A percentile compares a stretch with the other conserved stretches of the same genome.
phyloP scores from a whole-genome alignment of 495 filamentous ascomycete species.

The Durotheca rogersii region DNA sequence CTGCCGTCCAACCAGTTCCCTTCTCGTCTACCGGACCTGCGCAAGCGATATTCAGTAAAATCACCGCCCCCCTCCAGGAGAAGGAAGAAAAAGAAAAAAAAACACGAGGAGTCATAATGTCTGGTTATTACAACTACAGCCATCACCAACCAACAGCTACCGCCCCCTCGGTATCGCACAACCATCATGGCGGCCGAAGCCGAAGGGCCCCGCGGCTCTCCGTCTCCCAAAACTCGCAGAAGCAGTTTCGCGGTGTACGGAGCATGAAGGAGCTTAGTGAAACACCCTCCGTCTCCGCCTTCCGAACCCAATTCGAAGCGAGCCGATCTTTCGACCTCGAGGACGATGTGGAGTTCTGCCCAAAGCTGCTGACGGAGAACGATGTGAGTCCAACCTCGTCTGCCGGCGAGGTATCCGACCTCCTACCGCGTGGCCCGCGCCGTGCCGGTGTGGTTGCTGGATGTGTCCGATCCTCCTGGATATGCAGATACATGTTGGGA shows the following conservation, averaged over 20 bases:
- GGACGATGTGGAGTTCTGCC: constrained; percentile 96
- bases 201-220: constrained; percentile 82
- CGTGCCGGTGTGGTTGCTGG: too few relatives aligned
- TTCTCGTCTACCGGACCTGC: too few relatives aligned
- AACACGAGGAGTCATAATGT: constrained; percentile 57
- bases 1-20: constrained; percentile 29
- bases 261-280: constrained; percentile 90
- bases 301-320: constrained; percentile 84
- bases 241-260: constrained; percentile 78
- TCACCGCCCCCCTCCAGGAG: too few relatives aligned
- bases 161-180: constrained; percentile 58
- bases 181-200: constrained; percentile 81
- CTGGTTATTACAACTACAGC: constrained; percentile 73
- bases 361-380: constrained; percentile 86
- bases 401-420: too few relatives aligned
- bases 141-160: constrained; percentile 63
- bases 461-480: too few relatives aligned
- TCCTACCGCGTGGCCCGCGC: too few relatives aligned
- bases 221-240: constrained; percentile 75
- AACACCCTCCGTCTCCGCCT: constrained; percentile 67
- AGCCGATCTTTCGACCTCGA: constrained; percentile 95
- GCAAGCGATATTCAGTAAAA: too few relatives aligned
- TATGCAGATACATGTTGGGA: too few relatives aligned
- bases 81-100: constrained; percentile 13
- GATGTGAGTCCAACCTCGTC: constrained; percentile 80